These are phyloP conservation scores for Fusarium pseudograminearum DNA, from an alignment of 2,329 filamentous ascomycete genomes.

Conservation along the genomic window DNA sequence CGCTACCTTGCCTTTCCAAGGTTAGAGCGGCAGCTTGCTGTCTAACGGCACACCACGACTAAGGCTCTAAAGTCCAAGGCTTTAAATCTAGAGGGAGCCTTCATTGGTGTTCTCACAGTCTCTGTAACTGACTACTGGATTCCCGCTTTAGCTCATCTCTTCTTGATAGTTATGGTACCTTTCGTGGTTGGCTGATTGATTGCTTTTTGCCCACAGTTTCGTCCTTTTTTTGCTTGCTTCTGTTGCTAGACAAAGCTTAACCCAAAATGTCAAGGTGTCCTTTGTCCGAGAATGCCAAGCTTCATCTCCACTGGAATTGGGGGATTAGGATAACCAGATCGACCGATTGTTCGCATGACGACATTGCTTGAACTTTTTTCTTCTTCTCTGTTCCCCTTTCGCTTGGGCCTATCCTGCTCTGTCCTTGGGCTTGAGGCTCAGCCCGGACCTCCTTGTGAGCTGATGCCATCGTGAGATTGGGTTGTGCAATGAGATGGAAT, in stretches of 20 bases:
- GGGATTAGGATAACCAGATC: slow-evolving; percentile 37
- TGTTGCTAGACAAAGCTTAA: slow-evolving; percentile 25
- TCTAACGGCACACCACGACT: slow-evolving; percentile 38
- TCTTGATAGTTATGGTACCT: slow-evolving; percentile 17
- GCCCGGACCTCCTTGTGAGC: slow-evolving; percentile 22
- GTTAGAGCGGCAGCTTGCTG: slow-evolving; percentile 21
- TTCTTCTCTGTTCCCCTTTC: slow-evolving; percentile 3
- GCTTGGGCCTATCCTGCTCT: slow-evolving; percentile 7
- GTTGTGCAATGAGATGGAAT: slow-evolving; percentile 40
- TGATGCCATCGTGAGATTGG: slow-evolving; percentile 49
- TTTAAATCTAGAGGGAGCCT: slow-evolving; percentile 11
- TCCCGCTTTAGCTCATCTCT: slow-evolving; percentile 13
- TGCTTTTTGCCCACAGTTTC: slow-evolving; percentile 19
- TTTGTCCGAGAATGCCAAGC: slow-evolving; percentile 37
- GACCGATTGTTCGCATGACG: slow-evolving; percentile 44
- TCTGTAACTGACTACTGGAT: background rate
- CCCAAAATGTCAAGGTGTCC: slow-evolving; percentile 33
- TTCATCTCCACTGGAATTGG: slow-evolving; percentile 37
- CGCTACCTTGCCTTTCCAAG: slow-evolving; percentile 17
- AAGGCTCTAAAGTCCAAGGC: background rate
- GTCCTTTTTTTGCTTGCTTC: background rate
- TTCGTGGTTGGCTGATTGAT: background rate
- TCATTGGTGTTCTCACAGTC: background rate
- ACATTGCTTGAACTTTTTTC: slow-evolving; percentile 28
- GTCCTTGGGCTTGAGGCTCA: slow-evolving; percentile 22